A percentile compares a stretch with the other conserved stretches of the same genome.
Conservation (phyloP, 257 asterid species). For the Solanum paucissectum region DNA sequence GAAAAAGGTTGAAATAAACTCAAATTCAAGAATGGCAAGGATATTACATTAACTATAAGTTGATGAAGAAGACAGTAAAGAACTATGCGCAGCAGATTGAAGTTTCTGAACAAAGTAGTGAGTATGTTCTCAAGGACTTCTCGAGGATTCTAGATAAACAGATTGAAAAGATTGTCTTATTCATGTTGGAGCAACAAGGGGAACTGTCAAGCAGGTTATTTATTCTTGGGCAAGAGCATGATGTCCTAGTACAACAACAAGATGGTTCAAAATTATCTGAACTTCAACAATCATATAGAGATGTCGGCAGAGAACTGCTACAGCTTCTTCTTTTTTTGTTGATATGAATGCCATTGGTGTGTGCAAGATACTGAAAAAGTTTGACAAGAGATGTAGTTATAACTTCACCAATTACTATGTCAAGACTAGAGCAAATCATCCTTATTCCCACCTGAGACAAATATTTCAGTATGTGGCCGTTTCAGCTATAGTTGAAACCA, state of each 20-base stretch:
- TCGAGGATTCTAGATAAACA: constrained; percentile 31
- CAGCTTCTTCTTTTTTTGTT: no score
- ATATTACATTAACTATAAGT: constrained; percentile 90
- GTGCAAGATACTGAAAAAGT: constrained; percentile 62
- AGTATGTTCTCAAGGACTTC: constrained; percentile 81
- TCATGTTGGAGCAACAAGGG: constrained; percentile 83
- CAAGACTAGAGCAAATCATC: constrained; percentile 94
- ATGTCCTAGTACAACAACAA: constrained; percentile 59
- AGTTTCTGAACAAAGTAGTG: constrained; percentile 46
- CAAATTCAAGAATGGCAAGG: neutral
- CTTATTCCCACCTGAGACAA: constrained; percentile 94
- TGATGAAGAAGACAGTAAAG: constrained; percentile 83
- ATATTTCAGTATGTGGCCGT: constrained; percentile 96
- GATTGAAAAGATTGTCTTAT: constrained; percentile 86
- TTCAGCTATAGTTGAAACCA: constrained; percentile 95
- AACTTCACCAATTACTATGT: constrained; percentile 86
- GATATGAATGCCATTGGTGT: no score
- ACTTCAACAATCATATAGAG: constrained; percentile 71
- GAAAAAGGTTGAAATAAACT: no score
- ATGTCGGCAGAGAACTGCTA: constrained; percentile 39
- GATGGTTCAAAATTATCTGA: constrained; percentile 64
- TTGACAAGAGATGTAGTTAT: constrained; percentile 77
- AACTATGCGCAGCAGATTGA: constrained; percentile 62
- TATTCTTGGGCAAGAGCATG: constrained; percentile 51
- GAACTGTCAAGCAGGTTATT: constrained; percentile 56